Conservation (phyloP, 495 filamentous ascomycete species). For the Penicillium verhagenii region DNA sequence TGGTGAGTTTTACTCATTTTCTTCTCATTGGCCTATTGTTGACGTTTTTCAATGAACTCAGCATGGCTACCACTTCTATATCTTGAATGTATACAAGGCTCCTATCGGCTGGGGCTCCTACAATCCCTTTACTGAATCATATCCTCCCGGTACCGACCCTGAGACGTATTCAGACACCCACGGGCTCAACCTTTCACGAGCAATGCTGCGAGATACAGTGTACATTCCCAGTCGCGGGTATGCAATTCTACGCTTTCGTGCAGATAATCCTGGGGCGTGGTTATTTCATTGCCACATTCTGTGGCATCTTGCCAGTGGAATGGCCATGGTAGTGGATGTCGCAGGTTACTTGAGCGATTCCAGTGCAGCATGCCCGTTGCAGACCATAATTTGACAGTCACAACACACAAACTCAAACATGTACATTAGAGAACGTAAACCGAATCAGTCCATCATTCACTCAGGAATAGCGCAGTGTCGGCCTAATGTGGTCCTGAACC, state of each 20-base stretch:
- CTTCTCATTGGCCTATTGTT: no score
- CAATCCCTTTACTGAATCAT: constrained; percentile 42
- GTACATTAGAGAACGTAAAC: no score
- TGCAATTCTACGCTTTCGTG: constrained; percentile 63
- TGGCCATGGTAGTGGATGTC: constrained; percentile 43
- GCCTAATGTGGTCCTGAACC: no score
- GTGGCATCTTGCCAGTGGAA: constrained; percentile 58
- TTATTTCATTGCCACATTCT: constrained; percentile 64
- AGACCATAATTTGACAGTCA: no score
- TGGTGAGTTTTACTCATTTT: no score
- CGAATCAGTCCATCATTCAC: no score
- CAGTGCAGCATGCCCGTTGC: no score
- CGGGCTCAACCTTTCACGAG: constrained; percentile 7
- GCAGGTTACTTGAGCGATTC: constrained; percentile 1
- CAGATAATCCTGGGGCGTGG: constrained; percentile 64
- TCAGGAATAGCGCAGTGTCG: no score
- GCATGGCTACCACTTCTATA: constrained; percentile 83
- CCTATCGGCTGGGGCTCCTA: constrained; percentile 39
- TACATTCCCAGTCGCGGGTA: constrained; percentile 56
- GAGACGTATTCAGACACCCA: constrained; percentile 8
- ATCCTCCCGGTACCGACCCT: constrained; percentile 20
- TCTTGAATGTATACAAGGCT: constrained; percentile 49
- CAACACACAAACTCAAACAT: no score
- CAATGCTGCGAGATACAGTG: constrained; percentile 52
- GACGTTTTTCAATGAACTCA: no score